Percentiles rank a stretch among this genome's conserved stretches.
These are phyloP conservation scores for Amanita pseudoporphyria DNA, from an alignment of 768 basidiomycete genomes.

Conservation along the genomic window DNA sequence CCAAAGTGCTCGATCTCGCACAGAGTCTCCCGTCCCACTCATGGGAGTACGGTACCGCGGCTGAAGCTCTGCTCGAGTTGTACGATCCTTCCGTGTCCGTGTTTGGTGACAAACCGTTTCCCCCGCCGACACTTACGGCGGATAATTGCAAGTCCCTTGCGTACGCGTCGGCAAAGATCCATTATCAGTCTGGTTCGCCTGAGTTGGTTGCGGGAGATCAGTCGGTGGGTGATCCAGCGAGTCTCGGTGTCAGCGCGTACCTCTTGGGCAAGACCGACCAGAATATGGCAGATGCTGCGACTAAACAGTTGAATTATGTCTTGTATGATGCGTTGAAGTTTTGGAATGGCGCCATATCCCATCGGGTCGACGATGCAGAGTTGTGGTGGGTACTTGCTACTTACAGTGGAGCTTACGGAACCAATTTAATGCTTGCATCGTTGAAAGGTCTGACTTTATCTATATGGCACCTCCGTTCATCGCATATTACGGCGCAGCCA, in stretches of 20 bases:
- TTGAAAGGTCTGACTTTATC: constrained; percentile 38
- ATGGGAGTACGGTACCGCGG: constrained; percentile 37
- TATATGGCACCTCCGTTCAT: constrained; percentile 45
- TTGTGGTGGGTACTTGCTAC: constrained; percentile 26
- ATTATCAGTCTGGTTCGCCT: constrained; percentile 23
- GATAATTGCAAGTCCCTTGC: constrained; percentile 19
- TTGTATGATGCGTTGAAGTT: constrained; percentile 26
- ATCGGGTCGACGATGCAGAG: constrained; percentile 27
- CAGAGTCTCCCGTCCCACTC: constrained; percentile 31
- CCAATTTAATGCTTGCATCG: neutral
- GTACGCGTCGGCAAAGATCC: constrained; percentile 31
- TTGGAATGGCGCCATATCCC: constrained; percentile 37
- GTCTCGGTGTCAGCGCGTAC: constrained; percentile 35
- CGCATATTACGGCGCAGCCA: constrained; percentile 34
- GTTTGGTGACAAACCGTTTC: constrained; percentile 27
- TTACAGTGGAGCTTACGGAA: too few species aligned
- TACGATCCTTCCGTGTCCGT: constrained; percentile 29
- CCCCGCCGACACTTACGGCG: constrained; percentile 16
- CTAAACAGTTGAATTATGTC: constrained; percentile 23
- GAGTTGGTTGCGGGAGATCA: constrained; percentile 28
- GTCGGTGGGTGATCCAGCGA: constrained; percentile 37
- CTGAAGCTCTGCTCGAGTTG: constrained; percentile 35
- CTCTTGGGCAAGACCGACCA: constrained; percentile 28
- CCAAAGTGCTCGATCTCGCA: constrained; percentile 21
- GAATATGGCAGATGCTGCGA: constrained; percentile 24